Percentiles rank a stretch among this genome's conserved stretches.
Conservation (phyloP, 2,329 filamentous ascomycete species). For the Colletotrichum tofieldiae region DNA sequence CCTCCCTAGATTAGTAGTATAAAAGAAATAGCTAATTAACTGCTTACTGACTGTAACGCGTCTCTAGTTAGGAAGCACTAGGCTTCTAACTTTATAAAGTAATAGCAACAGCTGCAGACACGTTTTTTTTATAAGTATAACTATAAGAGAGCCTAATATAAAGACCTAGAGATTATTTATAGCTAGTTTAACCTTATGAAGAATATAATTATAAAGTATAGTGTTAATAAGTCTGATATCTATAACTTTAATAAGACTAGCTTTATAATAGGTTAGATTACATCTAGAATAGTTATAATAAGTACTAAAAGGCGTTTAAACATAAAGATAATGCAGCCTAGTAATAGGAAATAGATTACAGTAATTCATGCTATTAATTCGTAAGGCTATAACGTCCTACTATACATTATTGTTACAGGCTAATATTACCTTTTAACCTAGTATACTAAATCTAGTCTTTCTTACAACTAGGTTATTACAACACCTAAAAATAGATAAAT, state of each 20-base stretch:
- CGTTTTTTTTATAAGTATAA: too few species aligned
- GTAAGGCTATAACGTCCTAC: too few species aligned
- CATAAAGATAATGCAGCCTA: conserved; percentile 44
- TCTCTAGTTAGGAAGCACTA: too few species aligned
- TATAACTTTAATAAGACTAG: background rate
- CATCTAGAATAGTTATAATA: conserved; percentile 47
- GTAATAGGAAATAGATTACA: background rate
- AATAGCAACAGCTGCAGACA: too few species aligned
- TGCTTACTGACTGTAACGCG: too few species aligned
- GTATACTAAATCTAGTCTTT: background rate
- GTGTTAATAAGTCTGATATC: background rate
- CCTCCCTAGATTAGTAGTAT: too few species aligned
- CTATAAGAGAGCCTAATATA: too few species aligned
- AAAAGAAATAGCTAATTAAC: too few species aligned
- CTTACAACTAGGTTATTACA: background rate
- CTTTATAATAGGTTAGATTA: conserved; percentile 45
- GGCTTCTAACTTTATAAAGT: too few species aligned
- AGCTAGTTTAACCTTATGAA: too few species aligned
- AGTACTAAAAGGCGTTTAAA: conserved; percentile 43
- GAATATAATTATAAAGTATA: background rate
- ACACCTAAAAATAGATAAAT: background rate
- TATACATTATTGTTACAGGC: background rate
- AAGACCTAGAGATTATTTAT: too few species aligned
- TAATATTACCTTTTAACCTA: background rate
- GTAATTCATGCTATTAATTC: background rate